A percentile compares a stretch with the other conserved stretches of the same genome.
Evolutionary conservation across 1,284 basidiomycete genomes (phyloP).

Genomic region (Irpex sp.): DNA sequence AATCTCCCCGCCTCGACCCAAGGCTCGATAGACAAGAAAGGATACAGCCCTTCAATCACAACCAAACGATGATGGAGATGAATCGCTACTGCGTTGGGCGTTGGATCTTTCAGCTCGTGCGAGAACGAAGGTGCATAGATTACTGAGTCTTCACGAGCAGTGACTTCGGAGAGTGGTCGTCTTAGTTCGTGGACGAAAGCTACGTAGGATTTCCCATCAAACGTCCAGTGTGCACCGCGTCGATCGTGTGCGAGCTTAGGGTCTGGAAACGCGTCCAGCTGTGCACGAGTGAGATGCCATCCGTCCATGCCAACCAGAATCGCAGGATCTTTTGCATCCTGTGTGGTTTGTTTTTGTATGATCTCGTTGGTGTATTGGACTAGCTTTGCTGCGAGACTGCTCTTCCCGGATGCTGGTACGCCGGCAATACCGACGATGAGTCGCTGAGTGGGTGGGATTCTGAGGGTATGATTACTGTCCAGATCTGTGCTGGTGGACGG

Average conservation of each 20-base stretch:
- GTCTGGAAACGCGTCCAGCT: conserved; percentile 67
- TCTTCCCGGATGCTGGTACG: conserved; percentile 84
- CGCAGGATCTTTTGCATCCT: conserved; percentile 9
- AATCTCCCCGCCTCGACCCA: conserved; percentile 69
- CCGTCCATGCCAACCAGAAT: conserved; percentile 78
- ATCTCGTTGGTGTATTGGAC: conserved; percentile 27
- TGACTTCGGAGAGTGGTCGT: conserved; percentile 26
- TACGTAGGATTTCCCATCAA: conserved; percentile 62
- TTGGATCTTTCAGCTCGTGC: conserved; percentile 62
- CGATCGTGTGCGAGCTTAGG: conserved; percentile 69
- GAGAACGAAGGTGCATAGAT: conserved; percentile 77
- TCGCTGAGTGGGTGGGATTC: conserved; percentile 44
- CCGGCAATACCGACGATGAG: conserved; percentile 77
- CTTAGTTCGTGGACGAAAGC: conserved; percentile 57
- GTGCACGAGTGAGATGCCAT: conserved; percentile 74
- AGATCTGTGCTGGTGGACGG: not conserved
- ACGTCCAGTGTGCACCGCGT: conserved; percentile 75
- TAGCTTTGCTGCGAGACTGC: conserved; percentile 61
- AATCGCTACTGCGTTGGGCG: conserved; percentile 53
- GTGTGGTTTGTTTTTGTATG: not conserved
- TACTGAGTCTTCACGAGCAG: conserved; percentile 13
- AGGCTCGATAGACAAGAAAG: conserved; percentile 66
- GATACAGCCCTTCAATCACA: conserved; percentile 85
- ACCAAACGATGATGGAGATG: conserved; percentile 67
- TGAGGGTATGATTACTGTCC: conserved; percentile 22